These are phyloP conservation scores for Fusarium algeriense DNA, from an alignment of 2,329 filamentous ascomycete genomes.

Conservation along the genomic window DNA sequence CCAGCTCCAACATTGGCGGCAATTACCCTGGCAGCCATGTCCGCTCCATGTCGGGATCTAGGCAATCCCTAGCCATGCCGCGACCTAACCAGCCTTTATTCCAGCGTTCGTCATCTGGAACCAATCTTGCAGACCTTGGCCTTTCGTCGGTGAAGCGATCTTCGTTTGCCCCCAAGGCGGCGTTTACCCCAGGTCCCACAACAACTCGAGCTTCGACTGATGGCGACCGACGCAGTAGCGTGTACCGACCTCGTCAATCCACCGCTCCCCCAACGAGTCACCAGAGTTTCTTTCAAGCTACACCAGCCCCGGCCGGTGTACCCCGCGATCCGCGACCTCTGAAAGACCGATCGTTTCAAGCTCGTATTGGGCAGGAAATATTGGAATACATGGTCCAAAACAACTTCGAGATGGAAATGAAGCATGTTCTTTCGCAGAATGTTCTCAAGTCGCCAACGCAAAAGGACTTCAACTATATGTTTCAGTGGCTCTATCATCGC, in stretches of 20 bases:
- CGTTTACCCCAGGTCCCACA: slow-evolving; percentile 64
- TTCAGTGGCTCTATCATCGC: slow-evolving; percentile 96
- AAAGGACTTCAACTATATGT: slow-evolving; percentile 98
- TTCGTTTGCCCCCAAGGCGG: slow-evolving; percentile 82
- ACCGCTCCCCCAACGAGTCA: slow-evolving; percentile 75
- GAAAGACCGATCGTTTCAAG: slow-evolving; percentile 83
- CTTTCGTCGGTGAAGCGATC: slow-evolving; percentile 87
- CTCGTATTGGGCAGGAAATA: slow-evolving; percentile 87
- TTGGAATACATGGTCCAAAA: slow-evolving; percentile 92
- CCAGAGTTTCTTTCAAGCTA: slow-evolving; percentile 95
- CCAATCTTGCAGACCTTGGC: slow-evolving; percentile 82
- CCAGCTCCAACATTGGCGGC: slow-evolving; percentile 78
- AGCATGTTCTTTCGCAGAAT: slow-evolving; percentile 90
- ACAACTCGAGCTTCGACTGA: slow-evolving; percentile 60
- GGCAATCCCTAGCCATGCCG: slow-evolving; percentile 86
- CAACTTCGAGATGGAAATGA: slow-evolving; percentile 98
- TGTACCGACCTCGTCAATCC: slow-evolving; percentile 79
- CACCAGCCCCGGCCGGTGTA: slow-evolving; percentile 82
- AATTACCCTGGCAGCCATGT: slow-evolving; percentile 77
- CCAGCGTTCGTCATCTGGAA: slow-evolving; percentile 84
- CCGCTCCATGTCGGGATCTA: slow-evolving; percentile 84
- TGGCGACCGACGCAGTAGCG: slow-evolving; percentile 79
- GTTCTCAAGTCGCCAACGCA: slow-evolving; percentile 94
- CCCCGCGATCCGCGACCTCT: slow-evolving; percentile 89
- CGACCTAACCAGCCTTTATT: slow-evolving; percentile 90